phyloP scores from a whole-genome alignment of 441 rosid genomes.

The Cnidoscolus chayamansa region DNA sequence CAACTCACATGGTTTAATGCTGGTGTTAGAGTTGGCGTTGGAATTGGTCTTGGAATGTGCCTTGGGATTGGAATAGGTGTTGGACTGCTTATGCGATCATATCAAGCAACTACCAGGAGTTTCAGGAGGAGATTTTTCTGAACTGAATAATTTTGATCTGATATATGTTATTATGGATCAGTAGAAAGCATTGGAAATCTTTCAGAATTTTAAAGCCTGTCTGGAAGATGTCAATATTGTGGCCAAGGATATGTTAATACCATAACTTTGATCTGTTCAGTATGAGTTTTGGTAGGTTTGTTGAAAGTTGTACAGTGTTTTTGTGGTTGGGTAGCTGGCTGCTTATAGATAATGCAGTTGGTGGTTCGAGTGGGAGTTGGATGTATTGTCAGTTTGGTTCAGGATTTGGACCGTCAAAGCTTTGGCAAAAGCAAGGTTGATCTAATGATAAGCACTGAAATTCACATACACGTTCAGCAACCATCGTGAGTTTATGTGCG shows the following conservation, averaged over 20 bases:
- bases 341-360: neutral
- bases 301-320: constrained; percentile 26
- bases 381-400: neutral
- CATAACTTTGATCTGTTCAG: constrained; percentile 17
- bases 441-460: neutral
- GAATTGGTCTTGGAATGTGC: constrained; percentile 97
- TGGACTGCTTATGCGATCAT: constrained; percentile 90
- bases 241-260: constrained; percentile 9
- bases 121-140: constrained; percentile 81
- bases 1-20: constrained; percentile 95
- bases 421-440: neutral
- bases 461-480: constrained; percentile 5
- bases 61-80: constrained; percentile 90
- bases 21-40: constrained; percentile 97
- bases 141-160: constrained; percentile 13
- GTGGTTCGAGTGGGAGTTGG: neutral
- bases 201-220: constrained; percentile 22
- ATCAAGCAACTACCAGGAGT: constrained; percentile 82
- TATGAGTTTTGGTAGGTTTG: constrained; percentile 22
- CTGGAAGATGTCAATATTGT: constrained; percentile 24
- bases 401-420: neutral
- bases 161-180: neutral
- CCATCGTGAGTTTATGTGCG: constrained; percentile 17
- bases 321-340: constrained; percentile 15
- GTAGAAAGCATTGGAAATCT: constrained; percentile 13